Evolutionary conservation across 495 filamentous ascomycete genomes (phyloP).

Genomic region (Sporormia fimetaria): DNA sequence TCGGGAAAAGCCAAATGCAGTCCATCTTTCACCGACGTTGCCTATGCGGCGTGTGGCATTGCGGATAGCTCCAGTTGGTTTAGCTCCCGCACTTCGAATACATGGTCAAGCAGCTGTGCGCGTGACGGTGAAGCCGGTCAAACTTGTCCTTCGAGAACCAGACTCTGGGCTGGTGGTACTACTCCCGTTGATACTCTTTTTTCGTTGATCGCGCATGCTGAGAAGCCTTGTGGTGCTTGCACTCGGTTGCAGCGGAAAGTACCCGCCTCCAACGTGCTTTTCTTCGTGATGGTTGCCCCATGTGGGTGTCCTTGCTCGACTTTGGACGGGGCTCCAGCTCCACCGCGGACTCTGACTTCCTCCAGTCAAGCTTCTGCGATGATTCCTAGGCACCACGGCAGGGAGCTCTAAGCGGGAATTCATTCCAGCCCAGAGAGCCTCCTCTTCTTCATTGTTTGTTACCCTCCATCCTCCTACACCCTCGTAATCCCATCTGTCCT

Average conservation of each 20-base stretch:
- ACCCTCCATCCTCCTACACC: conserved; percentile 73
- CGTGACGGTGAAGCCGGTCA: no score
- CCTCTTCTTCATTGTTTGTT: conserved; percentile 45
- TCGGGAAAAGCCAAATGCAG: no score
- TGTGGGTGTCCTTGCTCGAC: conserved; percentile 25
- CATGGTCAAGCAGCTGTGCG: no score
- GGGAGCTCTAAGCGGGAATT: conserved; percentile 64
- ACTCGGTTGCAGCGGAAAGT: conserved; percentile 15
- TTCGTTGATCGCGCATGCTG: no score
- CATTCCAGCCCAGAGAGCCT: conserved; percentile 58
- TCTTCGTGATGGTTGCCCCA: background rate
- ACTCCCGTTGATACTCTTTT: no score
- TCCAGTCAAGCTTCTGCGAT: conserved; percentile 22
- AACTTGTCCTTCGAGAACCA: no score
- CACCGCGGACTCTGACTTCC: conserved; percentile 16
- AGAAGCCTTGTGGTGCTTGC: no score
- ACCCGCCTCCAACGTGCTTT: conserved; percentile 1
- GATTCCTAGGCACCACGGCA: conserved; percentile 15
- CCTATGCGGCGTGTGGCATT: no score
- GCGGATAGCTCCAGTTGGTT: no score
- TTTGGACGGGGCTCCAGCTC: conserved; percentile 25
- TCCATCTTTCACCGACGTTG: no score
- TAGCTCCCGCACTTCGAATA: no score
- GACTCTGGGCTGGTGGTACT: no score
- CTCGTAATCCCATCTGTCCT: conserved; percentile 61